Percentiles rank a stretch among this genome's conserved stretches.
Evolutionary conservation across 306 rosid genomes (phyloP).

Genomic region (Prunus davidiana): DNA sequence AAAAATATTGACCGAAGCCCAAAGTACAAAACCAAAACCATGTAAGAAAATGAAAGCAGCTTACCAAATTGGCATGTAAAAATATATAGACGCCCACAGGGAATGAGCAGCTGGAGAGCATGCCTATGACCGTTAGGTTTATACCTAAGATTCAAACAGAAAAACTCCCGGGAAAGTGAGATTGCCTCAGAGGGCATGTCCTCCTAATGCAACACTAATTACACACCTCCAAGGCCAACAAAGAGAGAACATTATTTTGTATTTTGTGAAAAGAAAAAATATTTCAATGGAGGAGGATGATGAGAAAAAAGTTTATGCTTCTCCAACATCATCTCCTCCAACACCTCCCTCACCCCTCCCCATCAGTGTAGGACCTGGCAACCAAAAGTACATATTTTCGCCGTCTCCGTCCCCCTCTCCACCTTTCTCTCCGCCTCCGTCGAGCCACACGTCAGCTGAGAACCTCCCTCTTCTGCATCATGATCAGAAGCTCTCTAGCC

Average conservation of each 20-base stretch:
- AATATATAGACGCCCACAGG: not conserved
- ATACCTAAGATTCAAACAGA: conserved; percentile 32
- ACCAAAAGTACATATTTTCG: conserved; percentile 52
- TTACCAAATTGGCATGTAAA: not conserved
- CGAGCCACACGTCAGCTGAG: conserved; percentile 47
- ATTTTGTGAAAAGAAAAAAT: not conserved
- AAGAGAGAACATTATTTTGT: conserved; percentile 9
- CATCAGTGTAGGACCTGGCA: conserved; percentile 65
- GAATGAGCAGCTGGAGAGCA: not conserved
- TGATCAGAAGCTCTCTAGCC: conserved; percentile 7
- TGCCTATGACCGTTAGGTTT: conserved; percentile 53
- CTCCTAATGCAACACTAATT: conserved; percentile 13
- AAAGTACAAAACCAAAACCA: not conserved
- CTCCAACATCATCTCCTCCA: conserved; percentile 75
- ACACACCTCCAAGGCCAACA: not conserved
- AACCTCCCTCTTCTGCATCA: conserved; percentile 45
- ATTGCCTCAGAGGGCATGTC: not conserved
- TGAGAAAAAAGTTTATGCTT: conserved; percentile 15
- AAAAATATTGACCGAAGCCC: not conserved
- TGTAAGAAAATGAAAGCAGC: not conserved
- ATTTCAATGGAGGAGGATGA: conserved; percentile 30
- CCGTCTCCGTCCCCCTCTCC: conserved; percentile 58
- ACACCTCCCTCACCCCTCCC: conserved; percentile 88
- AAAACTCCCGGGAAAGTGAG: conserved; percentile 28
- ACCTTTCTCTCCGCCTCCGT: conserved; percentile 52